phyloP scores from a whole-genome alignment of 768 basidiomycete genomes.

The Multifurca ochricompacta region DNA sequence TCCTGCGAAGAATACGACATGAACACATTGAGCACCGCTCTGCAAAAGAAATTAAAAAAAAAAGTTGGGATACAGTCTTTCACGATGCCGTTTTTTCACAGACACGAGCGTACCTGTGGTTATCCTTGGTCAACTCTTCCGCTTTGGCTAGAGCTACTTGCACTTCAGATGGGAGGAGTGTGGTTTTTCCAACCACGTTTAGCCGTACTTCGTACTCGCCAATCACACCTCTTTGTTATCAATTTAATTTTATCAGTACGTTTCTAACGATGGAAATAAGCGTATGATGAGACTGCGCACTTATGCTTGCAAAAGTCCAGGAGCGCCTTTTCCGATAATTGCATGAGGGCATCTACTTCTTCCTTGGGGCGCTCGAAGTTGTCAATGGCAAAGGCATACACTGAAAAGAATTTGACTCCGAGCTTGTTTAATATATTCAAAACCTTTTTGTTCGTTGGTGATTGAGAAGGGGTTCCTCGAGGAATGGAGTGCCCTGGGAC shows the following conservation, averaged over 20 bases:
- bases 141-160: conserved; percentile 61
- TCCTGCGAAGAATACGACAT: conserved; percentile 90
- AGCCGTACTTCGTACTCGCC: conserved; percentile 78
- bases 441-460: conserved; percentile 41
- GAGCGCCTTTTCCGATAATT: conserved; percentile 69
- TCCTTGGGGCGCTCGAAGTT: conserved; percentile 85
- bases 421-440: conserved; percentile 79
- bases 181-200: conserved; percentile 67
- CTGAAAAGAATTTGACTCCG: conserved; percentile 76
- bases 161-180: conserved; percentile 71
- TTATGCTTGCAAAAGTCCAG: conserved; percentile 72
- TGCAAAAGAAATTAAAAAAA: too few relatives aligned
- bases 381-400: conserved; percentile 98
- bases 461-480: background rate
- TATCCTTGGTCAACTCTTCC: conserved; percentile 67
- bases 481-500: background rate
- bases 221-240: conserved; percentile 59
- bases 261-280: background rate
- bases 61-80: background rate
- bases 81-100: conserved; percentile 1
- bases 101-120: conserved; percentile 45
- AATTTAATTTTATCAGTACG: background rate
- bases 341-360: conserved; percentile 86
- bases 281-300: conserved; percentile 46
- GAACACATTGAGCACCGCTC: conserved; percentile 84